phyloP scores from a whole-genome alignment of 1,284 basidiomycete species.

The Gastroboletus turbinatus region DNA sequence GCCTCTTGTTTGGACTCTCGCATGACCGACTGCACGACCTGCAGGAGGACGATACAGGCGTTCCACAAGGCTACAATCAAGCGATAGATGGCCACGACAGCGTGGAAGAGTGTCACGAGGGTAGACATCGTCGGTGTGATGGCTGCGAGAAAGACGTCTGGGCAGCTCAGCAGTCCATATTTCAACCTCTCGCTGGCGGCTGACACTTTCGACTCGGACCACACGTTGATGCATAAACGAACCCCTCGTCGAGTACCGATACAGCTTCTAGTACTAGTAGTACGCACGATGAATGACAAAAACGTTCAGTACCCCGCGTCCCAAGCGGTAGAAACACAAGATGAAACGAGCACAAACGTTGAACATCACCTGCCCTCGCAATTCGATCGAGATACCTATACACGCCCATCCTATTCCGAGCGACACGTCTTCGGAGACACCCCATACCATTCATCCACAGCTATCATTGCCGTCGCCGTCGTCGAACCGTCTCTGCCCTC shows the following conservation, averaged over 20 bases:
- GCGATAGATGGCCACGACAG: slow-evolving; percentile 8
- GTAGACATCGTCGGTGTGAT: slow-evolving; percentile 9
- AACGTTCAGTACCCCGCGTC: background rate
- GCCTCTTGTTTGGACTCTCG: slow-evolving; percentile 23
- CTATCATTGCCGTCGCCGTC: background rate
- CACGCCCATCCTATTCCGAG: background rate
- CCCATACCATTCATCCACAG: background rate
- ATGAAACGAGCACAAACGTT: background rate
- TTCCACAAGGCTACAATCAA: slow-evolving; percentile 11
- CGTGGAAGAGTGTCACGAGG: background rate
- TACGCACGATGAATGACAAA: background rate
- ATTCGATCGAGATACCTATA: background rate
- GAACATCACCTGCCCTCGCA: background rate
- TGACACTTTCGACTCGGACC: background rate
- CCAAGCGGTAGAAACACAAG: background rate
- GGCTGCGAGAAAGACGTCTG: background rate
- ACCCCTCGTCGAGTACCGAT: slow-evolving; percentile 2
- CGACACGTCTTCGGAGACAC: background rate
- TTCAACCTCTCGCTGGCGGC: slow-evolving; percentile 5
- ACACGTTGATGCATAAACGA: background rate
- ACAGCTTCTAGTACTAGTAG: slow-evolving; percentile 1
- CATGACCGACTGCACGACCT: slow-evolving; percentile 8
- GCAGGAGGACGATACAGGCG: slow-evolving; percentile 13
- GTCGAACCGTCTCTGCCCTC: background rate
- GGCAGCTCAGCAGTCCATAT: background rate